Evolutionary conservation across 1,139 yeast species (phyloP).

Genomic region (Tardiomyces digboiensis): DNA sequence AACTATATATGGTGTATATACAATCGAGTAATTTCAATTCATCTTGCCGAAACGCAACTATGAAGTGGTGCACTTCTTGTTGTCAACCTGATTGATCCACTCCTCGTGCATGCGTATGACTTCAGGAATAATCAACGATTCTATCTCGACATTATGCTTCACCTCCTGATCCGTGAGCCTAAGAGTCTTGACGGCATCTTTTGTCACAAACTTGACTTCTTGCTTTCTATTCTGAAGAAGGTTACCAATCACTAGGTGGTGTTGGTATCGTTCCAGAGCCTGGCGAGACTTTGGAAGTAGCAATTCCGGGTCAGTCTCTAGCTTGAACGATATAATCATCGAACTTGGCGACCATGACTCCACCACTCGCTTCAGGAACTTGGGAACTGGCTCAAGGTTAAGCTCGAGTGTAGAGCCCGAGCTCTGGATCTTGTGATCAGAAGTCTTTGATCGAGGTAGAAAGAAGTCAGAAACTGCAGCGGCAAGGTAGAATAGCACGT

Average conservation of each 20-base stretch:
- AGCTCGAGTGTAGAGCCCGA: constrained; percentile 62
- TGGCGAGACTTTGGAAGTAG: constrained; percentile 64
- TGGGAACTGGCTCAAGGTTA: constrained; percentile 92
- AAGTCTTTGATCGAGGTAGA: constrained; percentile 73
- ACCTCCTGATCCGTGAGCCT: constrained; percentile 37
- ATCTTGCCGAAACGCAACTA: too few relatives aligned
- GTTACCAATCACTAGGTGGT: constrained; percentile 93
- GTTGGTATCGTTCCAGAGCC: constrained; percentile 79
- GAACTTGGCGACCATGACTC: constrained; percentile 95
- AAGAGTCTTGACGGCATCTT: constrained; percentile 37
- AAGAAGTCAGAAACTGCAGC: constrained; percentile 98
- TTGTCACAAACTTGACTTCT: constrained; percentile 80
- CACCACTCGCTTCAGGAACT: constrained; percentile 77
- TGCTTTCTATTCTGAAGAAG: constrained; percentile 78
- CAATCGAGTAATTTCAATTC: too few relatives aligned
- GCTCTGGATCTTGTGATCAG: constrained; percentile 93
- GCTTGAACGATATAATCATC: constrained; percentile 89
- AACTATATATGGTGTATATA: too few relatives aligned
- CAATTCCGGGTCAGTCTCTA: constrained; percentile 76
- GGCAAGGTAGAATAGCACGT: constrained; percentile 76
- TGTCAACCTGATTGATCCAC: too few relatives aligned
- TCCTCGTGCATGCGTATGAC: constrained; percentile 51
- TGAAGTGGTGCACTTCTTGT: too few relatives aligned
- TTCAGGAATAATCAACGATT: constrained; percentile 65
- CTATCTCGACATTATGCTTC: constrained; percentile 45